Evolutionary conservation across 371 early-diverging fungal genomes (phyloP).

Genomic region (Rhizomucor miehei): DNA sequence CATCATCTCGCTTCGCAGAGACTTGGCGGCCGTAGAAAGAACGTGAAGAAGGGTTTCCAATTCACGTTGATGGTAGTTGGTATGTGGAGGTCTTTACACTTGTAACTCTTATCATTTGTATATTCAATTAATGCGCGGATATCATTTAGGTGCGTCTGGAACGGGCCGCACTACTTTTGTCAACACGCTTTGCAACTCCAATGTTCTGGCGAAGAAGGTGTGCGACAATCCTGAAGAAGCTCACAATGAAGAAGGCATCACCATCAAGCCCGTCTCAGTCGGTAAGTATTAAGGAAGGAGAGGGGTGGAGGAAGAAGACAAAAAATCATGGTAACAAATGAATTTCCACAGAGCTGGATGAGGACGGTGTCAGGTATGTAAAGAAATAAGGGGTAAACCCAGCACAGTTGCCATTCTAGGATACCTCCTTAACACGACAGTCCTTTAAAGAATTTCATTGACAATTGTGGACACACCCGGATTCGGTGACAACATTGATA

Average conservation of each 20-base stretch:
- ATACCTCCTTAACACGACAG: background rate
- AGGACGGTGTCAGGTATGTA: conserved; percentile 88
- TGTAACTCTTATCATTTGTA: background rate
- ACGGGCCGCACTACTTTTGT: conserved; percentile 98
- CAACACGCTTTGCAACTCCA: conserved; percentile 92
- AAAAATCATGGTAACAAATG: background rate
- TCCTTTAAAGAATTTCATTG: conserved; percentile 52
- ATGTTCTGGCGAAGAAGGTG: conserved; percentile 66
- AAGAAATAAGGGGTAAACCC: background rate
- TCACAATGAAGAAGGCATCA: conserved; percentile 90
- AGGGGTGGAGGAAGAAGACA: background rate
- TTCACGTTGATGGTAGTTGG: conserved; percentile 98
- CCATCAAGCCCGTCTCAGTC: conserved; percentile 77
- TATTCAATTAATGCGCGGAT: background rate
- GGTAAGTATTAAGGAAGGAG: conserved; percentile 28
- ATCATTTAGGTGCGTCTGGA: conserved; percentile 77
- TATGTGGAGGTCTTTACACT: conserved; percentile 35
- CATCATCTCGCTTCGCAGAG: conserved; percentile 23
- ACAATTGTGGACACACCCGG: conserved; percentile 96
- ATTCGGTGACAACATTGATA: conserved; percentile 91
- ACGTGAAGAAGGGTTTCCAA: conserved; percentile 92
- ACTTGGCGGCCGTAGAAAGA: conserved; percentile 83
- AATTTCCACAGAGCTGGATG: conserved; percentile 77
- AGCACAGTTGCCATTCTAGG: background rate
- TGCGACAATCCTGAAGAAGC: conserved; percentile 83